Evolutionary conservation across 2,329 filamentous ascomycete species (phyloP).

Genomic region (Aureobasidium pullulans): DNA sequence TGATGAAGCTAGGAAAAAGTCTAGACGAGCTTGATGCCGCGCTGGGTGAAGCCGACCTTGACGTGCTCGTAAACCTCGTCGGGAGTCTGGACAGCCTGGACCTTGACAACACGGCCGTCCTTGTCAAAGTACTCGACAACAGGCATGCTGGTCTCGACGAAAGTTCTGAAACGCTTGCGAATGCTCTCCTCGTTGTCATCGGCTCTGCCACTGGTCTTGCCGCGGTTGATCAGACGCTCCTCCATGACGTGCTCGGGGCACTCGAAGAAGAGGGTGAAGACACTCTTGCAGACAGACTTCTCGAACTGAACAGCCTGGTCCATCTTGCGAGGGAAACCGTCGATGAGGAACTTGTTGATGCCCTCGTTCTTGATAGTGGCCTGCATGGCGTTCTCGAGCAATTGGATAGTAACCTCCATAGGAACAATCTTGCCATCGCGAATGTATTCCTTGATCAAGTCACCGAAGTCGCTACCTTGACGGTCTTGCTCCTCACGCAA

Average conservation of each 20-base stretch:
- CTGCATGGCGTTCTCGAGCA: conserved; percentile 90
- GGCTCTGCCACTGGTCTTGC: conserved; percentile 81
- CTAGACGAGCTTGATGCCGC: conserved; percentile 29
- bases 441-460: conserved; percentile 89
- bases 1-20: background rate
- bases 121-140: conserved; percentile 79
- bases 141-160: conserved; percentile 94
- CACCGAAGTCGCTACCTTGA: conserved; percentile 77
- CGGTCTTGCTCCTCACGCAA: conserved; percentile 90
- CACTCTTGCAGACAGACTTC: conserved; percentile 72
- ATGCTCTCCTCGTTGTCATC: conserved; percentile 97
- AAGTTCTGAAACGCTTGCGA: conserved; percentile 90
- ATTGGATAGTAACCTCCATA: conserved; percentile 94
- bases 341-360: conserved; percentile 67
- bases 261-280: conserved; percentile 88
- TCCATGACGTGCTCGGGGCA: conserved; percentile 88
- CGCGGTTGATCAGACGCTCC: conserved; percentile 72
- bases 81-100: conserved; percentile 62
- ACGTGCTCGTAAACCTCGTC: conserved; percentile 57
- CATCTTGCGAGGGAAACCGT: conserved; percentile 90
- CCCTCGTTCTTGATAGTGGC: conserved; percentile 51
- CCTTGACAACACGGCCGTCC: conserved; percentile 70
- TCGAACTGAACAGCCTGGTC: conserved; percentile 96
- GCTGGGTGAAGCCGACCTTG: conserved; percentile 38
- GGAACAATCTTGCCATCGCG: conserved; percentile 91